Conservation (phyloP, 352 stramenopile genomes). For the Pythium brachiatum region DNA sequence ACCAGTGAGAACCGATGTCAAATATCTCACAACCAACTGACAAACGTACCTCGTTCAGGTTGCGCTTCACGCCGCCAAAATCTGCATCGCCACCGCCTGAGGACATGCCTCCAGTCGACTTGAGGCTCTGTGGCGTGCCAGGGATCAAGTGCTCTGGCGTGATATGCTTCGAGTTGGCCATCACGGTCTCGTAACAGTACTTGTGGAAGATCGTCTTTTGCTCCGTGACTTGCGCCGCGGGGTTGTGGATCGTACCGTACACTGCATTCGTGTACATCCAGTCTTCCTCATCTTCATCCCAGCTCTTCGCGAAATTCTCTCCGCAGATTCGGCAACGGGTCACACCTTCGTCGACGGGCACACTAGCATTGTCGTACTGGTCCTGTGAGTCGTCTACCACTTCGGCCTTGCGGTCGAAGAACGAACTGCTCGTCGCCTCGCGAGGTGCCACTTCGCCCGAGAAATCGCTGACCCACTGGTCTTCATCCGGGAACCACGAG, state of each 20-base stretch:
- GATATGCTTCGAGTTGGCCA: conserved; percentile 79
- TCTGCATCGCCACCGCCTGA: conserved; percentile 24
- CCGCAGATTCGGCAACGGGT: conserved; percentile 84
- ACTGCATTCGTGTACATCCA: conserved; percentile 91
- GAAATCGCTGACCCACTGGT: conserved; percentile 79
- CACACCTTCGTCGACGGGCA: conserved; percentile 78
- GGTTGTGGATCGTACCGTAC: conserved; percentile 67
- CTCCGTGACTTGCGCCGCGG: conserved; percentile 32
- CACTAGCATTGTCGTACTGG: conserved; percentile 58
- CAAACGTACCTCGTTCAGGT: conserved; percentile 37
- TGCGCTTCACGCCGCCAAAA: conserved; percentile 44
- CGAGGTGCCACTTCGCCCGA: conserved; percentile 52
- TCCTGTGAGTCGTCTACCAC: conserved; percentile 52
- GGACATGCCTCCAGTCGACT: conserved; percentile 24
- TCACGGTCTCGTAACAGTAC: conserved; percentile 86
- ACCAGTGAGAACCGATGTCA: background rate
- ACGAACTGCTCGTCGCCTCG: conserved; percentile 74
- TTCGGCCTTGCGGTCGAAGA: conserved; percentile 65
- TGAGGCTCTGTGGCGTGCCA: conserved; percentile 34
- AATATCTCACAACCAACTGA: background rate
- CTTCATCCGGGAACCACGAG: conserved; percentile 81
- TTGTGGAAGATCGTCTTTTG: conserved; percentile 88
- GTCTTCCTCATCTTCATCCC: conserved; percentile 87
- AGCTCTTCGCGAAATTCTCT: conserved; percentile 81
- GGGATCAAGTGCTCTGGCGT: conserved; percentile 74